phyloP scores from a whole-genome alignment of 371 early-diverging fungal genomes.

The Actinomucor elegans region DNA sequence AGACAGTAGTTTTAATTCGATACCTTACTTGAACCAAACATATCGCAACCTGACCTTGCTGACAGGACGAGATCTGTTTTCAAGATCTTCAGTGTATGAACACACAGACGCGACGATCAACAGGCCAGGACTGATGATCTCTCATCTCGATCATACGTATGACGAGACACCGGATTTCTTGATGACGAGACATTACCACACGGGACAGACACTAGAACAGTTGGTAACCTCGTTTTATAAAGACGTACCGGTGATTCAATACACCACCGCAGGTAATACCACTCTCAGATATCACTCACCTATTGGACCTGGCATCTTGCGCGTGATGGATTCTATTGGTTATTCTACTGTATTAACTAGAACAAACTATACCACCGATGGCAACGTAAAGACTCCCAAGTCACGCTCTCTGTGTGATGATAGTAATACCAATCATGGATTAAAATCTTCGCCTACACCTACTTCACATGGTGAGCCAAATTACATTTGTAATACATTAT shows the following conservation, averaged over 20 bases:
- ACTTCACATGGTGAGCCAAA: slow-evolving; percentile 3
- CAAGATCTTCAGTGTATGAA: slow-evolving; percentile 15
- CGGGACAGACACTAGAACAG: slow-evolving; percentile 29
- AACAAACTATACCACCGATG: slow-evolving; percentile 38
- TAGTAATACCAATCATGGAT: slow-evolving; percentile 25
- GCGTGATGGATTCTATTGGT: slow-evolving; percentile 45
- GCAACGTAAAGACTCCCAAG: slow-evolving; percentile 28
- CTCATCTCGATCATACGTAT: slow-evolving; percentile 42
- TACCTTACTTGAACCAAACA: slow-evolving; percentile 32
- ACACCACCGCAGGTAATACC: slow-evolving; percentile 24
- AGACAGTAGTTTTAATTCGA: slow-evolving; percentile 33
- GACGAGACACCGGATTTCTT: slow-evolving; percentile 39
- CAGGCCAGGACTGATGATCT: slow-evolving; percentile 41
- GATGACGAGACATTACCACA: slow-evolving; percentile 29
- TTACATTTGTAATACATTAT: no score
- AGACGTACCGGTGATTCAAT: slow-evolving; percentile 25
- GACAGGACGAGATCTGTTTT: slow-evolving; percentile 31
- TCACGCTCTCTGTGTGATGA: slow-evolving; percentile 33
- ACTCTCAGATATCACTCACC: slow-evolving; percentile 31
- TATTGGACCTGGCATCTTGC: slow-evolving; percentile 48
- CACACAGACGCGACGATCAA: slow-evolving; percentile 30
- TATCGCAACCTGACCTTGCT: slow-evolving; percentile 39
- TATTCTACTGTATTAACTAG: slow-evolving; percentile 42
- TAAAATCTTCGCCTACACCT: slow-evolving; percentile 16
- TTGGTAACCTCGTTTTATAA: slow-evolving; percentile 28